Evolutionary conservation across 2,329 filamentous ascomycete species (phyloP), one percentile per base, ranked within the genome.

Genomic region (Cladosporium phlei): DNA sequence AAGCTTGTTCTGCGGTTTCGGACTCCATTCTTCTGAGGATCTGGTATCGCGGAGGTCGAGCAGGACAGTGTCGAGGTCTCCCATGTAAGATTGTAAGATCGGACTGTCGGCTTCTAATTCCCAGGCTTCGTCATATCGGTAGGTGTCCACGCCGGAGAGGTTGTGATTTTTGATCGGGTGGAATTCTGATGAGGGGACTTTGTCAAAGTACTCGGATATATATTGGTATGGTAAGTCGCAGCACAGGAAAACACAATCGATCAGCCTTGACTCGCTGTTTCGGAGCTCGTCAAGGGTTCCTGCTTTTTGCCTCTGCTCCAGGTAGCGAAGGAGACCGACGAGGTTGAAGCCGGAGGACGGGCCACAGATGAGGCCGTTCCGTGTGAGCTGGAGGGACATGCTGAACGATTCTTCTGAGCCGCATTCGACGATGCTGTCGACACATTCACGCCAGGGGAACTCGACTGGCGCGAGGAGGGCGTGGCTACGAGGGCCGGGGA

Each of bases 161-260:
- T 67, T 63, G 73, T 76, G 50, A 50, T 76, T 75, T 11, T 64
- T 62, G 30, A 80, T 76, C 0, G 70, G 59, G 2, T 69, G 73
- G 58, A 80, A 80, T 39, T 72, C 60, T 2, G 66, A 62, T 1
- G 66, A 52, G 2, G 67, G 70, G 6, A 80, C 61, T 53, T 78
- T 79, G 17, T 73, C 65, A 54, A 80, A 80, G 55, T 80, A 80
- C 52, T 77, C 75, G 16, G 69, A 64, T 38, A 80, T 71, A 50
- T 80, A 82, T 56, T 82, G 79, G 52, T 83, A 82, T 0, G 80
- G 80, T 20, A 83, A 52, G 47, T 83, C 80, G 48, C 79, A 82
- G 62, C 79, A 83, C 3, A 82, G 59, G 58, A 83, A 83, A 0
- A 79, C 77, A 35, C 75, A 78, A 50, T 75, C 68, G 2, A 76